These are phyloP conservation scores for Seiridium unicorne DNA, from an alignment of 2,329 filamentous ascomycete genomes.

Conservation along the genomic window DNA sequence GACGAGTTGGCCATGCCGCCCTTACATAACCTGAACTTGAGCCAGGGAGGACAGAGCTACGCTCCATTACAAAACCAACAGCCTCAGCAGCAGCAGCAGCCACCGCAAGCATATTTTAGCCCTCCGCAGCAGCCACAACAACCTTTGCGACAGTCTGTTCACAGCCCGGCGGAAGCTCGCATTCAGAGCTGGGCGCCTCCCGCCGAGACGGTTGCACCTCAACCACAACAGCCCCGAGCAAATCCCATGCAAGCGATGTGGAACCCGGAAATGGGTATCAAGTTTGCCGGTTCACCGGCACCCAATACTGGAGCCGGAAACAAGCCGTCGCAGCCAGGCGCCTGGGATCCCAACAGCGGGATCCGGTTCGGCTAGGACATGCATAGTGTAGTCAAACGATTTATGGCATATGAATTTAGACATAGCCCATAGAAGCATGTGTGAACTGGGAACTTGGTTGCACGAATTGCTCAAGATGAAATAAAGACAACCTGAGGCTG, in stretches of 20 bases:
- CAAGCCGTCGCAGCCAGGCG: constrained; percentile 31
- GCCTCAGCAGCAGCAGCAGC: constrained; percentile 1
- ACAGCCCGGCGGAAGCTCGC: constrained; percentile 42
- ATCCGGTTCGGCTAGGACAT: constrained; percentile 48
- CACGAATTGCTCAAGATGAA: no score
- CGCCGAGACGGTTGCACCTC: constrained; percentile 49
- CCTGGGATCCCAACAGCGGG: constrained; percentile 57
- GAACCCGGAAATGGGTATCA: constrained; percentile 79
- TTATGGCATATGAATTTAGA: neutral
- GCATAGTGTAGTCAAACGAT: neutral
- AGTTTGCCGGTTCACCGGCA: constrained; percentile 56
- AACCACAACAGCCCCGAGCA: constrained; percentile 34
- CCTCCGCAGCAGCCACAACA: constrained; percentile 21
- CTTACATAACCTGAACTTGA: constrained; percentile 23
- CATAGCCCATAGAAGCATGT: neutral
- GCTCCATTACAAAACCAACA: neutral
- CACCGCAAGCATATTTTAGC: constrained; percentile 4
- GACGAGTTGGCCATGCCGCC: constrained; percentile 31
- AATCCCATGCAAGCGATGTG: constrained; percentile 58
- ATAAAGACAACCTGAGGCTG: no score
- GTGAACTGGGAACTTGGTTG: neutral
- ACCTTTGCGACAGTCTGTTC: constrained; percentile 22
- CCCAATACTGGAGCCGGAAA: constrained; percentile 23
- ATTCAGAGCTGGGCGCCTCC: constrained; percentile 56
- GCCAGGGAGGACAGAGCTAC: constrained; percentile 7